phyloP scores from a whole-genome alignment of 345 rosid genomes.

The Salix koriyanagi region DNA sequence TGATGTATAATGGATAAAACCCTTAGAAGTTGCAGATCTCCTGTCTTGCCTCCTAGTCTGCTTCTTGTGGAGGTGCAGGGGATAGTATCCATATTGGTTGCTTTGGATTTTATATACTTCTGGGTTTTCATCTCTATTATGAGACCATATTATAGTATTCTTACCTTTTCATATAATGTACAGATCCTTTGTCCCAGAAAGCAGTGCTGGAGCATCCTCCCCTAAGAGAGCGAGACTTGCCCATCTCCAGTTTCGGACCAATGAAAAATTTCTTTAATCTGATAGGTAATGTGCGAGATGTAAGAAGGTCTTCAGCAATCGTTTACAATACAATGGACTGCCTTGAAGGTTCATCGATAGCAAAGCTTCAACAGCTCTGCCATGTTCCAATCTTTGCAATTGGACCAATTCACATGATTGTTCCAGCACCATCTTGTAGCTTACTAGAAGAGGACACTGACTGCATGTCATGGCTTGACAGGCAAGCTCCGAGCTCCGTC shows the following conservation, averaged over 20 bases:
- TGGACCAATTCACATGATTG: slow-evolving; percentile 11
- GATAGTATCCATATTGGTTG: too few species aligned
- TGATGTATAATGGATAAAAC: too few species aligned
- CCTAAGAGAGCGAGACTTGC: slow-evolving; percentile 33
- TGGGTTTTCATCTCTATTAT: too few species aligned
- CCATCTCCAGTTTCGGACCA: slow-evolving; percentile 25
- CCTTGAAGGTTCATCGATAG: neutral
- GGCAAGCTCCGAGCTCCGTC: slow-evolving; percentile 23
- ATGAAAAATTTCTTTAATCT: slow-evolving; percentile 21
- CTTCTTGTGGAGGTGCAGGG: too few species aligned
- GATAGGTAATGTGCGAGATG: slow-evolving; percentile 3
- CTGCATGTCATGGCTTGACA: slow-evolving; percentile 48
- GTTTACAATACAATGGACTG: slow-evolving; percentile 17
- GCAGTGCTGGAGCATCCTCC: slow-evolving; percentile 25
- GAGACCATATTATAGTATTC: too few species aligned
- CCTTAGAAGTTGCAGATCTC: too few species aligned
- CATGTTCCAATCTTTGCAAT: slow-evolving; percentile 26
- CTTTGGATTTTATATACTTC: too few species aligned
- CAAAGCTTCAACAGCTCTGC: neutral
- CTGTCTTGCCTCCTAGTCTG: too few species aligned
- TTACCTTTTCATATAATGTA: neutral
- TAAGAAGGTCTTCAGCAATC: slow-evolving; percentile 24
- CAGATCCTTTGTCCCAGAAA: slow-evolving; percentile 22
- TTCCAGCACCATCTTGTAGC: slow-evolving; percentile 18
- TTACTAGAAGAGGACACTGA: slow-evolving; percentile 36